Conservation (phyloP, 2,329 filamentous ascomycete genomes). For the Aspergillus sp. region DNA sequence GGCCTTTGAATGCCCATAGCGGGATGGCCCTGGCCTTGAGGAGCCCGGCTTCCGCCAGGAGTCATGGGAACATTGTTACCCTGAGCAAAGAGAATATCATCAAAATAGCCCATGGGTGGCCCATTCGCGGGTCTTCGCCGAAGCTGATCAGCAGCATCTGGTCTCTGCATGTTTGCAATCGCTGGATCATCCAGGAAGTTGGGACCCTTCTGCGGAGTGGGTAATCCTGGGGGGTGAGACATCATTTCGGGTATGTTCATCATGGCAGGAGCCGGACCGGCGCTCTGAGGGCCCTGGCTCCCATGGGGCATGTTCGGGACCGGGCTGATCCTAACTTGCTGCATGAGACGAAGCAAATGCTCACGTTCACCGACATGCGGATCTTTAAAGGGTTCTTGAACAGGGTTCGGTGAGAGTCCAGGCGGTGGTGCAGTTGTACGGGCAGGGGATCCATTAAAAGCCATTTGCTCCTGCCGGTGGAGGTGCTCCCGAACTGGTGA, state of each 20-base stretch:
- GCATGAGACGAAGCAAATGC: conserved; percentile 80
- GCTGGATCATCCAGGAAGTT: conserved; percentile 39
- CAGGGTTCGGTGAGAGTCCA: conserved; percentile 21
- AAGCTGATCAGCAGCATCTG: conserved; percentile 28
- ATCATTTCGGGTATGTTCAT: conserved; percentile 32
- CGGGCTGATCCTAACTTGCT: conserved; percentile 42
- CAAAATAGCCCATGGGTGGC: conserved; percentile 34
- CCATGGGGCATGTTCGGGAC: conserved; percentile 16
- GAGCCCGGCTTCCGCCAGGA: conserved; percentile 26
- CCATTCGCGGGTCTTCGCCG: conserved; percentile 33
- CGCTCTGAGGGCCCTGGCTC: conserved; percentile 21
- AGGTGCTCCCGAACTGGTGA: conserved; percentile 27
- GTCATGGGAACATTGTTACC: conserved; percentile 29
- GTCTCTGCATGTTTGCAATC: conserved; percentile 36
- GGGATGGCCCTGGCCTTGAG: conserved; percentile 27
- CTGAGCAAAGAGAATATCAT: conserved; percentile 34
- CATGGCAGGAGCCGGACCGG: conserved; percentile 26
- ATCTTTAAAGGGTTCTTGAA: conserved; percentile 32
- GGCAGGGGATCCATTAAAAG: conserved; percentile 15
- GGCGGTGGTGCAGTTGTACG: conserved; percentile 16
- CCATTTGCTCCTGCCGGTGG: conserved; percentile 27
- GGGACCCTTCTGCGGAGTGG: conserved; percentile 27
- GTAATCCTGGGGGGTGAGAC: conserved; percentile 28
- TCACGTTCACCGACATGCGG: conserved; percentile 59
- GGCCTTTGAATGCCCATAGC: conserved; percentile 38